A percentile compares a stretch with the other conserved stretches of the same genome.
phyloP scores from a whole-genome alignment of 2,329 filamentous ascomycete species.

The Tolypocladium capitatum region DNA sequence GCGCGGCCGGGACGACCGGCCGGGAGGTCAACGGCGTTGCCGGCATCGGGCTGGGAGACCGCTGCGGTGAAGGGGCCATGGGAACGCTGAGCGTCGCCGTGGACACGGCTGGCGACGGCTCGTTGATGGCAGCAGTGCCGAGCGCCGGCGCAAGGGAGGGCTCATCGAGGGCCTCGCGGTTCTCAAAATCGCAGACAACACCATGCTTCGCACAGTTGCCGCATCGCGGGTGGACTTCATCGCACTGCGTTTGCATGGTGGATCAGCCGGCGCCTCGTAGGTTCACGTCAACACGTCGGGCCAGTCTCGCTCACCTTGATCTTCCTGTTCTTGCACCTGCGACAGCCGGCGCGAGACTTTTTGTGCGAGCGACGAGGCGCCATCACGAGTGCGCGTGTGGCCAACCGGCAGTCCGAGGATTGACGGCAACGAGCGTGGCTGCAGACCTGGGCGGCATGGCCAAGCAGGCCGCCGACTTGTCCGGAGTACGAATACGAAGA shows the following conservation, averaged over 20 bases:
- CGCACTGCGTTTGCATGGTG: conserved; percentile 32
- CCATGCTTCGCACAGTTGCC: conserved; percentile 56
- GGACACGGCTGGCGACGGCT: conserved; percentile 6
- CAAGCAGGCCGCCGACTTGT: conserved; percentile 1
- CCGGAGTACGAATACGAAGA: background rate
- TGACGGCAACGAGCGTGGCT: conserved; percentile 13
- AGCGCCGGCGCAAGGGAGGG: conserved; percentile 24
- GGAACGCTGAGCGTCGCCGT: conserved; percentile 8
- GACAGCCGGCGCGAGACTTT: conserved; percentile 55
- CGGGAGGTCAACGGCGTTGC: background rate
- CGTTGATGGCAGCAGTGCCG: background rate
- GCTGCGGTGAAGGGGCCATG: conserved; percentile 7
- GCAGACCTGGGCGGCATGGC: conserved; percentile 12
- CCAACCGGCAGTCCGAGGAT: conserved; percentile 9
- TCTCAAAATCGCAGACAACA: conserved; percentile 52
- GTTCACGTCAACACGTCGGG: background rate
- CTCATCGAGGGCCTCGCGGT: conserved; percentile 32
- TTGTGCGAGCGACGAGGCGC: conserved; percentile 55
- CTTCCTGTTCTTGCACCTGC: conserved; percentile 53
- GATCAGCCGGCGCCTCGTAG: background rate
- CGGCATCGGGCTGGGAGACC: background rate
- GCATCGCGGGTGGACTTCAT: conserved; percentile 52
- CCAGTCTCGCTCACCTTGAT: conserved; percentile 45
- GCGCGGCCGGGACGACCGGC: conserved; percentile 8
- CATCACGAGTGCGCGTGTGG: conserved; percentile 27